Conservation (phyloP, 305 asterid species). For the Fraxinus platypoda region DNA sequence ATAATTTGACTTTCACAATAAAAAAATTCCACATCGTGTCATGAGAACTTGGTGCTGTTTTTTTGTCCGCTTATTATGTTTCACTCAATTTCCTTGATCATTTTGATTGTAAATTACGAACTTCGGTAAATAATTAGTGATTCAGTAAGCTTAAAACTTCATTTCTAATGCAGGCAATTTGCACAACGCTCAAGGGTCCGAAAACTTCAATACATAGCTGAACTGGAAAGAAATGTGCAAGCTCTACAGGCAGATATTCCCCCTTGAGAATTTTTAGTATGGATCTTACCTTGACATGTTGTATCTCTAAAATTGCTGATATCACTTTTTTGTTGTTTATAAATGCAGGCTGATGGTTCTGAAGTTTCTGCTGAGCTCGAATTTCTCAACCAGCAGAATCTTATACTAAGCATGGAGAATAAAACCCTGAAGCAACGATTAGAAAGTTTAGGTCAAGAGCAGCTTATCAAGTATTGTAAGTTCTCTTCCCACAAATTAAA, state of each 20-base stretch:
- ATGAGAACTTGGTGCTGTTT: not conserved
- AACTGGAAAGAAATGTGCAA: conserved; percentile 88
- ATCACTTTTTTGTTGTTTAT: conserved; percentile 10
- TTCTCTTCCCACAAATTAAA: conserved; percentile 18
- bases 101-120: not conserved
- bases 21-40: not conserved
- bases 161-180: conserved; percentile 67
- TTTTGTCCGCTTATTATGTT: not conserved
- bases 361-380: conserved; percentile 87
- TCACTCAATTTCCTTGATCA: not conserved
- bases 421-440: conserved; percentile 87
- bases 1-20: not conserved
- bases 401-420: conserved; percentile 90
- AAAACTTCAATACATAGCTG: conserved; percentile 95
- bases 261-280: conserved; percentile 18
- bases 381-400: conserved; percentile 83
- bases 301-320: not conserved
- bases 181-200: conserved; percentile 98
- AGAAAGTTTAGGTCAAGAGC: conserved; percentile 86
- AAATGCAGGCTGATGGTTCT: conserved; percentile 75
- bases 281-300: conserved; percentile 1
- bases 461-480: conserved; percentile 82
- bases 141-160: conserved; percentile 7
- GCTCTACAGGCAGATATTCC: conserved; percentile 67
- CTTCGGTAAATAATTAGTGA: not conserved